Evolutionary conservation across 305 asterid species (phyloP).

Genomic region (Rubia tinctorum): DNA sequence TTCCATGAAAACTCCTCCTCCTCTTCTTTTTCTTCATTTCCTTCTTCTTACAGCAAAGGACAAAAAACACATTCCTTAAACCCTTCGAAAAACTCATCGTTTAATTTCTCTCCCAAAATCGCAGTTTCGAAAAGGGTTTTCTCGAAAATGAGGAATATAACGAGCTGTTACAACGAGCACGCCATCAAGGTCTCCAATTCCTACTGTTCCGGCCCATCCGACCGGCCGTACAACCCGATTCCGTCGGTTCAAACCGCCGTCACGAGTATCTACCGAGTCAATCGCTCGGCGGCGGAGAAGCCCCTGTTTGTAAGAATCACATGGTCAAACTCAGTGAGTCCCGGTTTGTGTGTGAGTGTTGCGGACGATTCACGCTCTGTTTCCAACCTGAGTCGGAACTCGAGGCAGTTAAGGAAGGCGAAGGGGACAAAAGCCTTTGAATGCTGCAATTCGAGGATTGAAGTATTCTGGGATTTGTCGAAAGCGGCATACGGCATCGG

Average conservation of each 20-base stretch:
- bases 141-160: slow-evolving; percentile 52
- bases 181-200: slow-evolving; percentile 78
- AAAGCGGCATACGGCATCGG: slow-evolving; percentile 46
- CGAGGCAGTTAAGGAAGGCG: slow-evolving; percentile 23
- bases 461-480: slow-evolving; percentile 68
- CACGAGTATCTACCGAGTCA: slow-evolving; percentile 49
- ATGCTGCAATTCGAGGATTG: slow-evolving; percentile 29
- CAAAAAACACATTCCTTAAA: slow-evolving; percentile 1
- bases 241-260: slow-evolving; percentile 47
- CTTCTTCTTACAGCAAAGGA: slow-evolving; percentile 49
- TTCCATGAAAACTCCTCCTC: slow-evolving; percentile 8
- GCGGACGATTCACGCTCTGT: slow-evolving; percentile 35
- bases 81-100: neutral
- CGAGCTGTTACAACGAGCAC: slow-evolving; percentile 63
- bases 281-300: slow-evolving; percentile 33
- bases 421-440: slow-evolving; percentile 41
- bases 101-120: neutral
- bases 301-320: slow-evolving; percentile 41
- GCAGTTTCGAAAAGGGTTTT: neutral
- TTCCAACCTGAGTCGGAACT: slow-evolving; percentile 29
- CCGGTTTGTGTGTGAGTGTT: slow-evolving; percentile 40
- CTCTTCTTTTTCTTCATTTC: slow-evolving; percentile 17
- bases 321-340: slow-evolving; percentile 41
- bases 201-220: slow-evolving; percentile 58
- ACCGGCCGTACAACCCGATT: slow-evolving; percentile 22